Conservation (phyloP, 2,329 filamentous ascomycete species). For the Diaporthe citriasiana region DNA sequence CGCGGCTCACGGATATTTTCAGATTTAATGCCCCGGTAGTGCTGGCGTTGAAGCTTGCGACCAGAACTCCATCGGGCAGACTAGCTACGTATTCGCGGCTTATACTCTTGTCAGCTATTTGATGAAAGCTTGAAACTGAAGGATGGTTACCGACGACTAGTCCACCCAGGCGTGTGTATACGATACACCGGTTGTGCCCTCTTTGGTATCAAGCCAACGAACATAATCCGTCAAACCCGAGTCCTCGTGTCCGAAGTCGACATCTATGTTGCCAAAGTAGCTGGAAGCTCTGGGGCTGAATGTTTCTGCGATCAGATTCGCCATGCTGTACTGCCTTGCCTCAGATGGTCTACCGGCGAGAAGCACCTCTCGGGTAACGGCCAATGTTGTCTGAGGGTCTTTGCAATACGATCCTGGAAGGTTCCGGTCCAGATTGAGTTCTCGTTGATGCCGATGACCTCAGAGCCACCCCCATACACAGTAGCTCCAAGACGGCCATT, state of each 20-base stretch:
- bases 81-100: constrained; percentile 17
- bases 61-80: constrained; percentile 6
- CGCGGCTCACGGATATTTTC: constrained; percentile 10
- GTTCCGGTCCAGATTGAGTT: constrained; percentile 31
- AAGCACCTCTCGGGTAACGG: neutral
- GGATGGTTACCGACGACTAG: neutral
- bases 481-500: constrained; percentile 28
- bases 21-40: constrained; percentile 1
- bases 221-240: neutral
- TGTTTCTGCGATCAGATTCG: neutral
- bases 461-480: neutral
- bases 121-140: too few species aligned
- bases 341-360: neutral
- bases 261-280: constrained; percentile 13
- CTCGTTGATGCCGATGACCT: constrained; percentile 31
- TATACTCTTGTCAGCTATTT: neutral
- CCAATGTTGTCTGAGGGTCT: neutral
- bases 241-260: constrained; percentile 7
- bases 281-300: constrained; percentile 3
- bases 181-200: constrained; percentile 7
- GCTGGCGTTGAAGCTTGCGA: constrained; percentile 7
- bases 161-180: neutral
- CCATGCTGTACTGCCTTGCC: constrained; percentile 19
- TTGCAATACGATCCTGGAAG: constrained; percentile 13
- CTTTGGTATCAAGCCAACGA: constrained; percentile 22